Percentiles rank a stretch among this genome's conserved stretches.
These are phyloP conservation scores for Bipolaris zeicola DNA, from an alignment of 2,329 filamentous ascomycete genomes.

Conservation along the genomic window DNA sequence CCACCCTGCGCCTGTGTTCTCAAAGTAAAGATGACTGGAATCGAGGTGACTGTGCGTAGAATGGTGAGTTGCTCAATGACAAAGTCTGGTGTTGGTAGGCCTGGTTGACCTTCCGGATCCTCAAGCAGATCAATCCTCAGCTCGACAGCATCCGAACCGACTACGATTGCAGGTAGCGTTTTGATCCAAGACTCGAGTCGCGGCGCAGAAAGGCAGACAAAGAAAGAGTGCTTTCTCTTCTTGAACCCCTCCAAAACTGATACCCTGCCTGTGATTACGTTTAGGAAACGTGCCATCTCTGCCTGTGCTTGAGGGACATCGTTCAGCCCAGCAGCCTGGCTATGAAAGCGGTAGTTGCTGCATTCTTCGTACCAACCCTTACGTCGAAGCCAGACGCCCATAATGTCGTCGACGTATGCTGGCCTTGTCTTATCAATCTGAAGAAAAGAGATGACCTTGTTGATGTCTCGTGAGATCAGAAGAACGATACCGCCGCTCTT, in stretches of 20 bases:
- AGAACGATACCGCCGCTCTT: conserved; percentile 81
- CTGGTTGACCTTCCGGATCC: conserved; percentile 65
- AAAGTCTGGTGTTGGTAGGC: conserved; percentile 71
- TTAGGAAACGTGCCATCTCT: conserved; percentile 76
- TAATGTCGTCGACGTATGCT: conserved; percentile 91
- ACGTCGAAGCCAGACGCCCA: conserved; percentile 84
- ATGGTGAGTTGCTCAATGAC: conserved; percentile 81
- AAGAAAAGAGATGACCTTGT: conserved; percentile 86
- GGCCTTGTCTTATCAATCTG: conserved; percentile 87
- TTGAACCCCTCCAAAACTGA: conserved; percentile 62
- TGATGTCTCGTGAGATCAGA: conserved; percentile 84
- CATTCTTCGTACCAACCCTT: conserved; percentile 91
- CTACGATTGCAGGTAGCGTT: conserved; percentile 72
- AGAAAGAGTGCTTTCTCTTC: conserved; percentile 79
- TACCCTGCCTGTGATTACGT: conserved; percentile 67
- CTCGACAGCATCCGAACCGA: conserved; percentile 92
- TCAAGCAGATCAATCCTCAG: conserved; percentile 88
- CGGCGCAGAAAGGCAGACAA: conserved; percentile 87
- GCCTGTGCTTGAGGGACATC: conserved; percentile 61
- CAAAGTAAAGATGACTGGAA: conserved; percentile 92
- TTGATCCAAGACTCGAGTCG: conserved; percentile 68
- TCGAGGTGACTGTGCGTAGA: conserved; percentile 70
- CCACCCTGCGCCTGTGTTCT: conserved; percentile 86
- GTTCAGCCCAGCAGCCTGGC: conserved; percentile 64
- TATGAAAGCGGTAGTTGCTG: conserved; percentile 94